Conservation (phyloP, 371 early-diverging fungal species). For the Lichtheimia ramosa region DNA sequence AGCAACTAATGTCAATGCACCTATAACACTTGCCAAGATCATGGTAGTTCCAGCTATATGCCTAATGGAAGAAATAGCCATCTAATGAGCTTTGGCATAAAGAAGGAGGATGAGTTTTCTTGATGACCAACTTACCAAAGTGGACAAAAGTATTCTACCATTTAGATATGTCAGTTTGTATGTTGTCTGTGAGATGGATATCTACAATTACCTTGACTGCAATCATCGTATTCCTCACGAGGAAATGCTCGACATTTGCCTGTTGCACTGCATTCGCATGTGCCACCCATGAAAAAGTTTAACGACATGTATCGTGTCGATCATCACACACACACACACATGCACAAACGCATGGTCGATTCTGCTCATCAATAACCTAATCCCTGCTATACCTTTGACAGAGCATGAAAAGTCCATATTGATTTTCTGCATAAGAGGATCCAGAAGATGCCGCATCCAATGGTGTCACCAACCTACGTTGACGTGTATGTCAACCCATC, state of each 20-base stretch:
- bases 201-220: constrained; percentile 21
- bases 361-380: background rate
- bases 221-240: constrained; percentile 19
- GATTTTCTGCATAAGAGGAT: background rate
- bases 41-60: constrained; percentile 27
- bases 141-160: background rate
- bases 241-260: constrained; percentile 35
- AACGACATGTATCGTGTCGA: background rate
- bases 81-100: background rate
- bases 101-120: background rate
- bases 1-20: constrained; percentile 25
- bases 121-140: background rate
- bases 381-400: background rate
- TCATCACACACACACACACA: background rate
- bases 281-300: background rate
- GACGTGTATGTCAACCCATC: background rate
- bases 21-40: constrained; percentile 27
- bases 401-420: background rate
- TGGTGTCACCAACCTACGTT: background rate
- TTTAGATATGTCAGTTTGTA: background rate
- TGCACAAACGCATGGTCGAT: background rate
- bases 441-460: background rate
- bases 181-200: constrained; percentile 1
- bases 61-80: constrained; percentile 12
- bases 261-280: constrained; percentile 14